Evolutionary conservation across 176 grass and related monocot species (phyloP), one percentile per base, ranked within the genome.

Genomic region (Olyra latifolia): DNA sequence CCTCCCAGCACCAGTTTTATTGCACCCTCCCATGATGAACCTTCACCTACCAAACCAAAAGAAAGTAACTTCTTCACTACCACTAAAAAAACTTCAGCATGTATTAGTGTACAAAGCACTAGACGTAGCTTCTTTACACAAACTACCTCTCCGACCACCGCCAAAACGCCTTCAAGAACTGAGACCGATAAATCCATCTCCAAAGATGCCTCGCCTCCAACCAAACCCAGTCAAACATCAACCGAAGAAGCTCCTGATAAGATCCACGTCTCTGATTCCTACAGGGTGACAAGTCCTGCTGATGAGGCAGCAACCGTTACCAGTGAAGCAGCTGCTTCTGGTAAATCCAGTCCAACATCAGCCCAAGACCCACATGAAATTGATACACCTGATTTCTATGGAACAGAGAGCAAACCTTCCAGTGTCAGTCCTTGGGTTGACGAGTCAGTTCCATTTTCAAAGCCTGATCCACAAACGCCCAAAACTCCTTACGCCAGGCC

Each of bases 201-300:
- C 44, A 82, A 76, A 86, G 40, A 56, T 60, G 49, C 77, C 49
- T 60, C 77, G 32, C 68, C 70, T 75, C 60, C 49, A 49, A 81
- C 61, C 43, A 69, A 58, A 75, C 73, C 52, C 2, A 42, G 42
- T 46, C 70, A 80, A 75, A 66, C 10, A 49, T 28, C 61, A 74
- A 35, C 69, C 9, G 74, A 48, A 60, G 22, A 80, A 59, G 48
- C 39, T n/a, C n/a, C n/a, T n/a, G n/a, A n/a, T n/a, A n/a, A n/a
- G n/a, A n/a, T n/a, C n/a, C n/a, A n/a, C n/a, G n/a, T n/a, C n/a
- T n/a, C n/a, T n/a, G n/a, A n/a, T n/a, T n/a, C n/a, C n/a, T n/a
- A n/a, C n/a, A n/a, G n/a, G n/a, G n/a, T n/a, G n/a, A n/a, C n/a
- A n/a, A n/a, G n/a, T n/a, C n/a, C n/a, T n/a, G n/a, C n/a, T n/a